Evolutionary conservation across 1,284 basidiomycete species (phyloP).

Genomic region (Mycena citricolor): DNA sequence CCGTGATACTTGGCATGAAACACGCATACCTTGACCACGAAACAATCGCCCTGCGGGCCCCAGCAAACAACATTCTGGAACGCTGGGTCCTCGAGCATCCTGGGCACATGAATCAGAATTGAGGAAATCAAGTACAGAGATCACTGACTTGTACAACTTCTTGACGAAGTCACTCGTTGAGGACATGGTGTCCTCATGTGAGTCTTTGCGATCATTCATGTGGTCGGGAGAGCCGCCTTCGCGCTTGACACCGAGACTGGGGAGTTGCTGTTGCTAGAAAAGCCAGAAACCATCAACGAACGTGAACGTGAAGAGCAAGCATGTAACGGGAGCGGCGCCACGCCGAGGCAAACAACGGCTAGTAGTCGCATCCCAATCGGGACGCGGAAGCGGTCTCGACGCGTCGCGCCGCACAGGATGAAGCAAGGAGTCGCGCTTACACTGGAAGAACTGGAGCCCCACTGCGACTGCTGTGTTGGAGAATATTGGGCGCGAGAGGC

Average conservation of each 20-base stretch:
- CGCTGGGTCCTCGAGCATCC: constrained; percentile 84
- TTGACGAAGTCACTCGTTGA: constrained; percentile 91
- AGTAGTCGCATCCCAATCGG: constrained; percentile 1
- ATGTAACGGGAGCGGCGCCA: constrained; percentile 3
- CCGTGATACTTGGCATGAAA: no score
- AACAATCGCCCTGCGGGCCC: constrained; percentile 85
- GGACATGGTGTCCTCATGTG: constrained; percentile 62
- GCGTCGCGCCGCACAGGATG: constrained; percentile 10
- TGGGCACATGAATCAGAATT: constrained; percentile 33
- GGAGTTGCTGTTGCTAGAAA: constrained; percentile 2
- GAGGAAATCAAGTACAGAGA: constrained; percentile 11
- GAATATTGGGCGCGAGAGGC: constrained; percentile 21
- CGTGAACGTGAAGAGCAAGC: constrained; percentile 4
- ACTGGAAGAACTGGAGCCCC: constrained; percentile 16
- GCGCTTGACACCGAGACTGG: constrained; percentile 3
- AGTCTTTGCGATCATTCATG: constrained; percentile 2
- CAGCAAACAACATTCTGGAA: constrained; percentile 82
- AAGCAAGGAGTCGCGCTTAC: constrained; percentile 8
- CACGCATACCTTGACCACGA: constrained; percentile 79
- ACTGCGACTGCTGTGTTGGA: constrained; percentile 16
- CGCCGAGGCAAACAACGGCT: not conserved
- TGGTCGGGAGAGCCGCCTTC: constrained; percentile 4
- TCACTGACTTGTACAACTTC: constrained; percentile 84
- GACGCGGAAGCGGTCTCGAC: constrained; percentile 7
- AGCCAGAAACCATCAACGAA: constrained; percentile 1